These are phyloP conservation scores for Thermochaetoides thermophila DNA, from an alignment of 495 filamentous ascomycete genomes.

Conservation along the genomic window DNA sequence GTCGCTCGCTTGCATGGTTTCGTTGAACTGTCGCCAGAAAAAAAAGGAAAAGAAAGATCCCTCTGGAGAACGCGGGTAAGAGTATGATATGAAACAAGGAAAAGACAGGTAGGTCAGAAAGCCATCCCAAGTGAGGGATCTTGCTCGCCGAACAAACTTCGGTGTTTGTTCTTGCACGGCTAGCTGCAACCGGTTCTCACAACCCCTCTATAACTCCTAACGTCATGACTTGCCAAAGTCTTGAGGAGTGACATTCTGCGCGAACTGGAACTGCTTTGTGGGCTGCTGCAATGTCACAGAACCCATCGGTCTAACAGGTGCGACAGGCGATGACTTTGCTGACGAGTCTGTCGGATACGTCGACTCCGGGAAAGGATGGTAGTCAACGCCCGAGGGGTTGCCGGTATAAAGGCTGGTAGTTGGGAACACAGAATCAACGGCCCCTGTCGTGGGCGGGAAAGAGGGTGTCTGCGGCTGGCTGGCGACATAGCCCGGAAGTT, in stretches of 20 bases:
- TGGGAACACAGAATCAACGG: conserved; percentile 14
- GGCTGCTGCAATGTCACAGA: not conserved
- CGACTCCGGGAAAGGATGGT: conserved; percentile 29
- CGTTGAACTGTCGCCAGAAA: too few relatives aligned
- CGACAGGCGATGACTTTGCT: conserved; percentile 26
- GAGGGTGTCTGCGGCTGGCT: conserved; percentile 30
- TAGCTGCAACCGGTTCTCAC: too few relatives aligned
- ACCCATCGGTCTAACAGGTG: conserved; percentile 19
- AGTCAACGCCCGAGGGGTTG: conserved; percentile 13
- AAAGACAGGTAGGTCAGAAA: not conserved
- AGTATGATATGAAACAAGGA: not conserved
- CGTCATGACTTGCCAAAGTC: conserved; percentile 18
- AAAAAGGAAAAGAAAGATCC: not conserved
- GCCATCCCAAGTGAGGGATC: not conserved
- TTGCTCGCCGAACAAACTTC: not conserved
- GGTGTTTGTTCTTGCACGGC: too few relatives aligned
- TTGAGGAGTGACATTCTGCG: conserved; percentile 33
- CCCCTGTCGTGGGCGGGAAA: conserved; percentile 16
- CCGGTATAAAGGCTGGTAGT: conserved; percentile 7
- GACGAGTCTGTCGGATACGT: conserved; percentile 27
- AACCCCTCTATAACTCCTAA: not conserved
- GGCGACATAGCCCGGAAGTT: conserved; percentile 26
- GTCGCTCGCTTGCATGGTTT: too few relatives aligned
- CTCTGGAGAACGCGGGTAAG: not conserved
- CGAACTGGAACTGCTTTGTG: conserved; percentile 32